Evolutionary conservation across 2,329 filamentous ascomycete species (phyloP), one percentile per base, ranked within the genome.

Genomic region (Phyllosticta citriasiana): DNA sequence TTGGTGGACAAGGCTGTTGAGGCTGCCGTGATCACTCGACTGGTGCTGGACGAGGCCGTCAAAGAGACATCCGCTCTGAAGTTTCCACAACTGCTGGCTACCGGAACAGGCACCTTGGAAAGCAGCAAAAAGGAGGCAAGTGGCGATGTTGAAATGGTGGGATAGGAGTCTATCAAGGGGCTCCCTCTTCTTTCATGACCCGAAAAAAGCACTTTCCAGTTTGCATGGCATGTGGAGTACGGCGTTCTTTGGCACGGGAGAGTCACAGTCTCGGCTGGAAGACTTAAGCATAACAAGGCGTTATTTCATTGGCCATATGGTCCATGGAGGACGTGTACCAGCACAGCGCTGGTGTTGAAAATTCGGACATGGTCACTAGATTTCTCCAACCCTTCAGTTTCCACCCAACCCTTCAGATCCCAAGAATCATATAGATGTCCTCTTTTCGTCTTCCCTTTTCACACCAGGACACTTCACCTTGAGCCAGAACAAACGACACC

Each of bases 1-100:
- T 72, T 88, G 57, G 77, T 87, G 33, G 84, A 88, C 67, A 80
- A 80, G 63, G 85, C 86, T 57, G 83, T 87, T 30, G 81, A 83
- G 69, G 84, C 85, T 35, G 84, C 86, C 53, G 73, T 80, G 19
- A 80, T 83, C 51, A 79, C 82, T 35, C 77, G 86, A 63, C 75
- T 79, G 2, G 84, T 88, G 51, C 75, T 88, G 57, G 79, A 79
- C 57, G 83, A 85, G 60, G 84, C 84, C 59, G 76, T 87, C 16
- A 81, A 79, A 60, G 85, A 88, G 57, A 66, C 68, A 56, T 60
- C 72, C 16, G 66, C 70, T 59, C 65, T 67, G 24, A 74, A 73
- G 59, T 70, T 72, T 47, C 66, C 69, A 47, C 65, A 62, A 22
- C 35, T 59, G 12, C 40, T 47, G 12, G 40, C 40, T 6, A 47